A percentile compares a stretch with the other conserved stretches of the same genome.
These are phyloP conservation scores for Pelargonium citronellum DNA, from an alignment of 441 rosid genomes.

Conservation along the genomic window DNA sequence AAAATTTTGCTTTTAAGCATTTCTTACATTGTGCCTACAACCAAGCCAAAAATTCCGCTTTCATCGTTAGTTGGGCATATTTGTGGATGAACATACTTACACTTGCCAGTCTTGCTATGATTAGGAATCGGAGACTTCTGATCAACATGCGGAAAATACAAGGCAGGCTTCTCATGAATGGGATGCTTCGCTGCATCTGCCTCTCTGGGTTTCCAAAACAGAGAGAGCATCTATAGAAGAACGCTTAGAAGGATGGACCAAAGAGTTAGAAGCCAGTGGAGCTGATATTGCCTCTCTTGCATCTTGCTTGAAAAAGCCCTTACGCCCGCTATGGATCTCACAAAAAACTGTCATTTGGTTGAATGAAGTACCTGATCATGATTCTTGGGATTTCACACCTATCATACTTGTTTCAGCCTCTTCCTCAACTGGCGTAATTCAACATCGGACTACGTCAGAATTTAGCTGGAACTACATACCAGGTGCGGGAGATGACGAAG, in stretches of 20 bases:
- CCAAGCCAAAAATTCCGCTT: no score
- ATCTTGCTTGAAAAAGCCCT: slow-evolving; percentile 56
- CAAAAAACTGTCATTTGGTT: slow-evolving; percentile 85
- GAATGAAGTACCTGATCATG: slow-evolving; percentile 81
- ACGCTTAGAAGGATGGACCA: slow-evolving; percentile 62
- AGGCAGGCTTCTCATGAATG: slow-evolving; percentile 35
- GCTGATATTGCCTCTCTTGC: slow-evolving; percentile 70
- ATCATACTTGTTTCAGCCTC: slow-evolving; percentile 82
- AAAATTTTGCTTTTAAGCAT: not conserved
- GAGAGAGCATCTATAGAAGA: slow-evolving; percentile 70
- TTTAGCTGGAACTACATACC: slow-evolving; percentile 92
- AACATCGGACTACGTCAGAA: slow-evolving; percentile 47
- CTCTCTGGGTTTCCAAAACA: slow-evolving; percentile 75
- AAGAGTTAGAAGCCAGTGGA: slow-evolving; percentile 63
- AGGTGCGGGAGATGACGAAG: slow-evolving; percentile 98
- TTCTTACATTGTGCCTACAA: not conserved
- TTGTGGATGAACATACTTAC: not conserved
- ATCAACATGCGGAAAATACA: slow-evolving; percentile 18
- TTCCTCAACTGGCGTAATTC: slow-evolving; percentile 37
- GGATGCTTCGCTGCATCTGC: slow-evolving; percentile 87
- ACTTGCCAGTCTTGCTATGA: slow-evolving; percentile 12
- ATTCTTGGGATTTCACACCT: slow-evolving; percentile 88
- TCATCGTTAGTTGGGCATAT: no score
- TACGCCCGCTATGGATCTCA: slow-evolving; percentile 83
- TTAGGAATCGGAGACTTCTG: slow-evolving; percentile 29